Base-by-base conservation (phyloP, 2,329 filamentous ascomycete genomes). In the Amauroascus verrucosus region DNA sequence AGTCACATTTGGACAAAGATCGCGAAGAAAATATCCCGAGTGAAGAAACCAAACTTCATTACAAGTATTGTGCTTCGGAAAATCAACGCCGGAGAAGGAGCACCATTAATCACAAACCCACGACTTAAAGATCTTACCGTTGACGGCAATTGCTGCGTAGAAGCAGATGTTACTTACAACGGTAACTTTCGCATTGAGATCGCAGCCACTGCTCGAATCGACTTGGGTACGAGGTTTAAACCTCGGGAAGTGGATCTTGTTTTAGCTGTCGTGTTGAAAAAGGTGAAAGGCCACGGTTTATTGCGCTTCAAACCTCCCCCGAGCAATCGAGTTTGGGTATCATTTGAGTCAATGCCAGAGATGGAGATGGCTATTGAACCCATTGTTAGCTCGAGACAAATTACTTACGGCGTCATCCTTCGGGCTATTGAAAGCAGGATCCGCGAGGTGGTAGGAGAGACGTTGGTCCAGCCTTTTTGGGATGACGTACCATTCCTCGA, bases 331-430 rank as follows among this genome's bases (percentile, higher is more conserved):
- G 69, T 95, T n/a, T 98, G 93, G 93, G 81, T 97, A 60, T 85
- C 89, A 0, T 98, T 98, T 65, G 87, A 94, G 65, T 82, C 82
- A n/a, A 87, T 89, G 77, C 93, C 93, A 16, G 90, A 91, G 64
- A 85, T 98, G 73, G 89, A 95, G 57, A 83, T 96, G 77, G 82
- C 82, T n/a, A 88, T 97, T 41, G 89, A 97, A 66, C 93, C 93
- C 2, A 90, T 98, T 60, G 89, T 98, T 48, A 95, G 90, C 71
- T 86, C 89, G 13, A 82, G 91, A 54, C 91, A 97, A 66, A 95
- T 98, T 59, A 97, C 93, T 0, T 97, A 95, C 68, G 87, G 85
- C 1, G 80, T 95, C 55, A 93, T 98, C 53, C 77, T 97, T 11
- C 82, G 89, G 48, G 88, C 94, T 57, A 97, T 98, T 55, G 93